These are phyloP conservation scores for Chalaropsis thielavioides DNA, from an alignment of 2,329 filamentous ascomycete species.

Conservation along the genomic window DNA sequence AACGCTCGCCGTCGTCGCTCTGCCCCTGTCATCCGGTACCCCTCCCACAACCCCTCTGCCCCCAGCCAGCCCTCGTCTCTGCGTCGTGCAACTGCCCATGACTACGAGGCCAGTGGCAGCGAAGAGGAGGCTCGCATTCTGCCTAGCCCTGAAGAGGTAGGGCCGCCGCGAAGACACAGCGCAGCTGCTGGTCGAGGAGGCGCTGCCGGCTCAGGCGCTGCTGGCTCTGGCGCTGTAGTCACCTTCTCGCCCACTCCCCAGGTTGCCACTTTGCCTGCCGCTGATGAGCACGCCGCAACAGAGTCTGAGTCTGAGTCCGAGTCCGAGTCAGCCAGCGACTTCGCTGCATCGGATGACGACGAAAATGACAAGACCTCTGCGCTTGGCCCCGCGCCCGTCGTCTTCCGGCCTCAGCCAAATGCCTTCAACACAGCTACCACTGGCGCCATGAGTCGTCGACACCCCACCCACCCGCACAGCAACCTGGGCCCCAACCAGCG, in stretches of 20 bases:
- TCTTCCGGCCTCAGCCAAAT: slow-evolving; percentile 79
- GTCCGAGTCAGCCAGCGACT: slow-evolving; percentile 24
- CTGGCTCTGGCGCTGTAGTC: background rate
- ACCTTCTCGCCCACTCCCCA: slow-evolving; percentile 7
- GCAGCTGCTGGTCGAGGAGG: background rate
- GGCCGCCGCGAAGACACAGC: background rate
- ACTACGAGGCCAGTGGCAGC: slow-evolving; percentile 86
- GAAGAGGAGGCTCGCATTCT: slow-evolving; percentile 57
- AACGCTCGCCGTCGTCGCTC: slow-evolving; percentile 38
- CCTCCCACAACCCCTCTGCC: slow-evolving; percentile 2
- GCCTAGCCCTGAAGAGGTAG: slow-evolving; percentile 10
- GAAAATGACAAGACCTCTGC: slow-evolving; percentile 67
- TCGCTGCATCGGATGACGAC: slow-evolving; percentile 27
- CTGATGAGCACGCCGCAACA: slow-evolving; percentile 24
- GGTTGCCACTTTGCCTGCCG: background rate
- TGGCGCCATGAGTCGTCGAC: slow-evolving; percentile 36
- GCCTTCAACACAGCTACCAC: slow-evolving; percentile 51
- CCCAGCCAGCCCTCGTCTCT: slow-evolving; percentile 26
- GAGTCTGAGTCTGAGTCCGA: slow-evolving; percentile 30
- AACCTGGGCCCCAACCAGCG: slow-evolving; percentile 34
- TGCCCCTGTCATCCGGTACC: slow-evolving; percentile 19
- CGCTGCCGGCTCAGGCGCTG: background rate
- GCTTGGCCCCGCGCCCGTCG: slow-evolving; percentile 43
- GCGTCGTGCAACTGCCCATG: slow-evolving; percentile 62
- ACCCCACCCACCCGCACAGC: slow-evolving; percentile 37